Conservation (phyloP, 768 basidiomycete species). For the Kwoniella botswanensis region DNA sequence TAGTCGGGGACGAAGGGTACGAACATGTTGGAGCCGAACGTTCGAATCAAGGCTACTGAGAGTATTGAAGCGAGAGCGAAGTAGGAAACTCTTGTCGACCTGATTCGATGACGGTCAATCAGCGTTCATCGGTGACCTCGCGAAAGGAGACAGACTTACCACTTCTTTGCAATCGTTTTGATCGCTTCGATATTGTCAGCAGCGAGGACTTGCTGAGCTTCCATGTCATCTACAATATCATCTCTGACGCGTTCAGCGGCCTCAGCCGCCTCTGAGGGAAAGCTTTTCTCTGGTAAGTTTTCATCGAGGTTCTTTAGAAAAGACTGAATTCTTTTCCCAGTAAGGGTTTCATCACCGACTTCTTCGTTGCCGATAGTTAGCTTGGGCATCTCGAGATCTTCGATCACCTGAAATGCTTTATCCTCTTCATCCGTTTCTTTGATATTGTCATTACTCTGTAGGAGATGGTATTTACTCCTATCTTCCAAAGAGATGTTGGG, state of each 20-base stretch:
- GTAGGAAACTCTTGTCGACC: slow-evolving; percentile 18
- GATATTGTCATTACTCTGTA: slow-evolving; percentile 14
- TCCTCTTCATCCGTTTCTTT: neutral
- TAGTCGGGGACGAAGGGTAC: neutral
- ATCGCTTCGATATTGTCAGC: slow-evolving; percentile 6
- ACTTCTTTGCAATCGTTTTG: slow-evolving; percentile 11
- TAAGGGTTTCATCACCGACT: neutral
- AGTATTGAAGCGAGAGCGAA: slow-evolving; percentile 27
- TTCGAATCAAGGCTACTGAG: slow-evolving; percentile 15
- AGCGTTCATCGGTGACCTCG: neutral
- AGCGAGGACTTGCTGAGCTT: neutral
- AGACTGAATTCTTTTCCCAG: slow-evolving; percentile 2
- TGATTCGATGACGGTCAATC: neutral
- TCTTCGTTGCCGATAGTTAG: neutral
- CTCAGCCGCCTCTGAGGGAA: neutral
- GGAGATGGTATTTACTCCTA: slow-evolving; percentile 12
- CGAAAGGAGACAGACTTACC: slow-evolving; percentile 10
- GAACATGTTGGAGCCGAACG: slow-evolving; percentile 20
- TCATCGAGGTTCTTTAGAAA: slow-evolving; percentile 5
- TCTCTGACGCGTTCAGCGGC: neutral
- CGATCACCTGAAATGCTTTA: neutral
- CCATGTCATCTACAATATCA: neutral
- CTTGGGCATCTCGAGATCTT: slow-evolving; percentile 5
- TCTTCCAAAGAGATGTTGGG: neutral
- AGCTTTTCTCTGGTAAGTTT: neutral